These are phyloP conservation scores for Penicillium canariense DNA, from an alignment of 495 filamentous ascomycete genomes.

Conservation along the genomic window DNA sequence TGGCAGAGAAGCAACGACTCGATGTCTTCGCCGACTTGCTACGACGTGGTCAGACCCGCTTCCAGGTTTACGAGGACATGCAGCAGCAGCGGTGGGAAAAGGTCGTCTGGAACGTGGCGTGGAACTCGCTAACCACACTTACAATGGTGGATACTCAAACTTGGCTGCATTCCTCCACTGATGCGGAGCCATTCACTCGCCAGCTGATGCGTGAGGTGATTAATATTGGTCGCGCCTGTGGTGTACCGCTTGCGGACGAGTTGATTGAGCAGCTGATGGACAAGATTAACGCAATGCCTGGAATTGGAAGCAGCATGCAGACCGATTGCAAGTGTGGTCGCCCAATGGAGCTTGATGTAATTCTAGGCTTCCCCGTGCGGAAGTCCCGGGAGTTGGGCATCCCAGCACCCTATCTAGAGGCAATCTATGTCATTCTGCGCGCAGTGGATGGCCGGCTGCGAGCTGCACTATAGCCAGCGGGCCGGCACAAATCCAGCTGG, in stretches of 20 bases:
- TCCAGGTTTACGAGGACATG: constrained; percentile 41
- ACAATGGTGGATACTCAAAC: constrained; percentile 48
- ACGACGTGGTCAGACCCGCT: constrained; percentile 34
- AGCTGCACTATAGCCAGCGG: constrained; percentile 20
- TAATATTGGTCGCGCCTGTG: constrained; percentile 41
- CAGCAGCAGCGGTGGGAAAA: constrained; percentile 53
- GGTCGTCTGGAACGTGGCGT: constrained; percentile 54
- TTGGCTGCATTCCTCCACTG: constrained; percentile 44
- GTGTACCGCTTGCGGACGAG: constrained; percentile 38
- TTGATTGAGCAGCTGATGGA: constrained; percentile 43
- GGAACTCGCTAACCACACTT: constrained; percentile 53
- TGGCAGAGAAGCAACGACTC: constrained; percentile 32
- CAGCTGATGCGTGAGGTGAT: constrained; percentile 51
- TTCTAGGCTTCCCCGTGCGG: constrained; percentile 50
- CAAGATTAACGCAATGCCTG: constrained; percentile 40
- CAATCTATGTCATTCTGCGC: constrained; percentile 36
- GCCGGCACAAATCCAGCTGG: too few species aligned
- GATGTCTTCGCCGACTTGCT: constrained; percentile 40
- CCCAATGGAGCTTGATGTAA: constrained; percentile 56
- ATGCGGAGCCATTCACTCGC: constrained; percentile 43
- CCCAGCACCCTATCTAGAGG: constrained; percentile 46
- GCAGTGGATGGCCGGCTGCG: constrained; percentile 24
- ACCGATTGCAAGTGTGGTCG: constrained; percentile 48
- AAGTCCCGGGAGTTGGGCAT: constrained; percentile 50
- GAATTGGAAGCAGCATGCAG: constrained; percentile 55